Evolutionary conservation across 768 basidiomycete species (phyloP), one percentile per base, ranked within the genome.

Genomic region (Cantharellus anzutake): DNA sequence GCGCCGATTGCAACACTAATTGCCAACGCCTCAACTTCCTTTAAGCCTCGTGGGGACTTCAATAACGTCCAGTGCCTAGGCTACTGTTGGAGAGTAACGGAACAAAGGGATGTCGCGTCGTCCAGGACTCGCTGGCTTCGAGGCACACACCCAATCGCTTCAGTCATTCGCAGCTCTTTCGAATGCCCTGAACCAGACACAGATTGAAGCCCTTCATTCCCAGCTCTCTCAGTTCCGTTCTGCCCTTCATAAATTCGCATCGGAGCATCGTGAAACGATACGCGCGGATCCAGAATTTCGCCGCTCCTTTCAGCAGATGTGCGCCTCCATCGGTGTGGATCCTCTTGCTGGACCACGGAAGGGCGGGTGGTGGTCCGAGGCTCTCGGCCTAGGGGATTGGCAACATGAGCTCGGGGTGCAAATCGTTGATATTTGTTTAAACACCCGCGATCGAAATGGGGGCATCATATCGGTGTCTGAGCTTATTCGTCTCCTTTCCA

Each of bases 261-360:
- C 79, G 35, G 80, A 80, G 4, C 92, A 97, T 69, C 82, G 89
- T 56, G 80, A 84, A 50, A 80, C 84, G 60, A 97, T 99, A 67
- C 79, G 80, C 60, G 74, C 75, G 57, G 86, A 94, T 64, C 90
- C 94, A 1, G 76, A 78, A 2, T 93, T 99, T 69, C 78, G 96
- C 3, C 85, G 84, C 75, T 84, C 81, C 20, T 98, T 98, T 71
- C 88, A 92, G 64, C 84, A 88, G 61, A 96, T 99, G 90, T 99
- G 96, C 68, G 79, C 85, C 2, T 82, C 84, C 14, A 87, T 99
- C 60, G 91, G 91, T 40, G 90, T 99, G 34, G 96, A 98, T 69
- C 93, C 94, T 2, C 79, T 97, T 29, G 84, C 87, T 2, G 90
- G 89, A 0, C 85, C 87, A 0, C 73, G 84, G 48, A 81, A 81